Evolutionary conservation across 257 asterid species (phyloP).

Genomic region (Capsicum rhomboideum): DNA sequence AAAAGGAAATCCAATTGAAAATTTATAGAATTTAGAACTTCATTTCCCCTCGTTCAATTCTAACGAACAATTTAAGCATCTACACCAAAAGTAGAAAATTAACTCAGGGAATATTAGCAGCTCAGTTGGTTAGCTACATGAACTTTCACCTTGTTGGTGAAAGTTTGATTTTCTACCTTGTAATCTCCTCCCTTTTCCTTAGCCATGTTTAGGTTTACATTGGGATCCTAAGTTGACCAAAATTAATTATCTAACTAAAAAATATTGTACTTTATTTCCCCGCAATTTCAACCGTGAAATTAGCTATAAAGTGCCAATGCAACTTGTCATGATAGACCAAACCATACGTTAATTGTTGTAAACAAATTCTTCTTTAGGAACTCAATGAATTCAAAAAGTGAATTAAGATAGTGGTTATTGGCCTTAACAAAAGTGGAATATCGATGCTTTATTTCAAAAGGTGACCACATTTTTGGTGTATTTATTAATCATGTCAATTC

Average conservation of each 20-base stretch:
- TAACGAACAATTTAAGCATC: background rate
- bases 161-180: no score
- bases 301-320: background rate
- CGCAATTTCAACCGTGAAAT: conserved; percentile 1
- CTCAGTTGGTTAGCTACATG: no score
- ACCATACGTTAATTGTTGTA: background rate
- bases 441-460: background rate
- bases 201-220: background rate
- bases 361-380: background rate
- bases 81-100: background rate
- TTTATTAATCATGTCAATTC: background rate
- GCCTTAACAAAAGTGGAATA: background rate
- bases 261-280: background rate
- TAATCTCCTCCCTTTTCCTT: background rate
- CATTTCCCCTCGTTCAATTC: background rate
- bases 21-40: background rate
- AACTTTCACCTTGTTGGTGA: no score
- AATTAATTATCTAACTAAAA: background rate
- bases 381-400: conserved; percentile 1
- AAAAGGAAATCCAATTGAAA: background rate
- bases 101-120: no score
- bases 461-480: background rate
- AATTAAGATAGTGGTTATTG: background rate
- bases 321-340: background rate
- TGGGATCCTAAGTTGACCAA: background rate